Percentiles rank a stretch among this genome's conserved stretches.
These are phyloP conservation scores for Flaveria robusta DNA, from an alignment of 129 eudicot species.

Conservation along the genomic window DNA sequence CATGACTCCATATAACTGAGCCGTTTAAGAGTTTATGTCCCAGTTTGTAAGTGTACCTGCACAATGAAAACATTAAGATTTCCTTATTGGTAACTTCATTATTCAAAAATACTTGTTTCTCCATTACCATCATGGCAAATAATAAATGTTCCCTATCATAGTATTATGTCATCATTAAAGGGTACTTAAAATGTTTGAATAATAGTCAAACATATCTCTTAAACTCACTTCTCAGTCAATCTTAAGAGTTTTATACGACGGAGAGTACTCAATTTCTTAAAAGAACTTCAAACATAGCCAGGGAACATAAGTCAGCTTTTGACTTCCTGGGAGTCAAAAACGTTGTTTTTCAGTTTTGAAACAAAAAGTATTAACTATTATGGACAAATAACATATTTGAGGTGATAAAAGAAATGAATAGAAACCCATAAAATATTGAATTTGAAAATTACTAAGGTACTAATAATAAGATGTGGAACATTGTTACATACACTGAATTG, in stretches of 20 bases:
- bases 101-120: not conserved
- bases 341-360: not conserved
- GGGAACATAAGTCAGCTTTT: not conserved
- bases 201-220: not conserved
- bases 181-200: not conserved
- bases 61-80: not conserved
- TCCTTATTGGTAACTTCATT: conserved; percentile 7
- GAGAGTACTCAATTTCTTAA: conserved; percentile 1
- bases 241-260: not conserved
- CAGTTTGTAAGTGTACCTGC: conserved; percentile 75
- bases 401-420: not conserved
- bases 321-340: not conserved
- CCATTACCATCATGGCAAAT: not conserved
- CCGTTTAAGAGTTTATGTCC: conserved; percentile 61
- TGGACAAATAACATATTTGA: not conserved
- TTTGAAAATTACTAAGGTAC: not conserved
- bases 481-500: conserved; percentile 49
- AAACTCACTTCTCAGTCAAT: not conserved
- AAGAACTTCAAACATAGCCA: not conserved
- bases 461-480: not conserved
- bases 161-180: not conserved
- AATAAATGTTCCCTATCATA: not conserved
- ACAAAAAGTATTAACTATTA: not conserved
- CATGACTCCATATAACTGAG: conserved; percentile 50
- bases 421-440: not conserved